phyloP scores from a whole-genome alignment of 352 stramenopile species.

The Globisporangium spinosum region DNA sequence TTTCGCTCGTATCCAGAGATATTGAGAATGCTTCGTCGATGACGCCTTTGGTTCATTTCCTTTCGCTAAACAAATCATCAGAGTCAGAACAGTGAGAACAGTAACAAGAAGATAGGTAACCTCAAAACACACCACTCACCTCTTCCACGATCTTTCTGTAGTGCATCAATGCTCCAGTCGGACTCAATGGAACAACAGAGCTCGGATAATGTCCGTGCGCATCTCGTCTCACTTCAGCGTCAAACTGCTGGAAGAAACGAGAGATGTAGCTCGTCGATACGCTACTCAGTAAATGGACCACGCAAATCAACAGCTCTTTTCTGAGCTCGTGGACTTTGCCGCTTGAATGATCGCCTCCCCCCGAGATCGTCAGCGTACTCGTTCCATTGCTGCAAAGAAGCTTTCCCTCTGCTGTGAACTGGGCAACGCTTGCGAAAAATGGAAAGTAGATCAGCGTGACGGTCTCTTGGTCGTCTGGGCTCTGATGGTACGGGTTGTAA shows the following conservation, averaged over 20 bases:
- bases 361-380: not conserved
- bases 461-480: constrained; percentile 40
- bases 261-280: constrained; percentile 42
- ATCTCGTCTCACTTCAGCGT: not conserved
- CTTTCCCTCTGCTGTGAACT: constrained; percentile 49
- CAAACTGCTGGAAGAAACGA: constrained; percentile 39
- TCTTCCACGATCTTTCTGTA: constrained; percentile 45
- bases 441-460: constrained; percentile 65
- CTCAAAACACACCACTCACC: constrained; percentile 20
- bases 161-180: constrained; percentile 42
- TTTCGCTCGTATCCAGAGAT: not conserved
- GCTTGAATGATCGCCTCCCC: not conserved
- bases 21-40: constrained; percentile 13
- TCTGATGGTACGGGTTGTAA: constrained; percentile 48
- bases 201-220: not conserved
- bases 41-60: not conserved
- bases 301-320: constrained; percentile 63
- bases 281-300: constrained; percentile 56
- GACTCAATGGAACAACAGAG: constrained; percentile 22
- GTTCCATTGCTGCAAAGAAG: constrained; percentile 26
- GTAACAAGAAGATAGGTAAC: not conserved
- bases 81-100: not conserved
- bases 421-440: constrained; percentile 37
- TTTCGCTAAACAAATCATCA: constrained; percentile 10
- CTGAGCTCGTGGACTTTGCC: constrained; percentile 31